These are phyloP conservation scores for Discostella pseudostelligera DNA, from an alignment of 108 stramenopile species.

Conservation along the genomic window DNA sequence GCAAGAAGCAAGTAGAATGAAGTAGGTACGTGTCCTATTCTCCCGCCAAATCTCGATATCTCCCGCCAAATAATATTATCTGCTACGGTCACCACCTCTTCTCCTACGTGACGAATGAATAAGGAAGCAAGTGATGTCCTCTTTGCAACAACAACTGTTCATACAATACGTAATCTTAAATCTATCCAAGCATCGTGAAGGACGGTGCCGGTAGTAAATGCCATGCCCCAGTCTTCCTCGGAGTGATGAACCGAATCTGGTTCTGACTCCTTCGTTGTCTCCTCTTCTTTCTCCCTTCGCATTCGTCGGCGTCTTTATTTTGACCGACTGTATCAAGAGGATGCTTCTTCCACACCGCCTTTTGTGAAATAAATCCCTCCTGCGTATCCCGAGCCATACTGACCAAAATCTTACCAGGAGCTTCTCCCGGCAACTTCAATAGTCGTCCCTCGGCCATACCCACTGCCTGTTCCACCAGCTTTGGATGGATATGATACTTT, in stretches of 20 bases:
- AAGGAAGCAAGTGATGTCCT: too few species aligned
- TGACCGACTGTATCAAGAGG: conserved; percentile 40
- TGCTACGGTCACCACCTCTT: too few species aligned
- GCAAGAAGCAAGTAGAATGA: too few species aligned
- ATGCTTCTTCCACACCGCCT: conserved; percentile 54
- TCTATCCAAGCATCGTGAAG: conserved; percentile 34
- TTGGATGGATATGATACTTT: conserved; percentile 68
- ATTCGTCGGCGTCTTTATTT: conserved; percentile 16
- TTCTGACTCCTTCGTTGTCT: conserved; percentile 26
- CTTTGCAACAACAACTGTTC: too few species aligned
- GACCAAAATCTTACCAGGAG: conserved; percentile 49
- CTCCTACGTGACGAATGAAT: too few species aligned
- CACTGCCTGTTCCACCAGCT: conserved; percentile 53
- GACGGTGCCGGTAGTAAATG: conserved; percentile 37
- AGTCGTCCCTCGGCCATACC: conserved; percentile 55
- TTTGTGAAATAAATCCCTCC: conserved; percentile 60
- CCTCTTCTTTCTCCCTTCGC: conserved; percentile 17
- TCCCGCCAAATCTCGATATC: too few species aligned
- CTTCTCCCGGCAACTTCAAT: conserved; percentile 72
- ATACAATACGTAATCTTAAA: background rate
- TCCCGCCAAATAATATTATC: too few species aligned
- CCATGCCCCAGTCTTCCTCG: conserved; percentile 44
- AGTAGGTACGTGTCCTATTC: too few species aligned
- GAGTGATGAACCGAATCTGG: conserved; percentile 64
- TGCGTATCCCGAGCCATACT: conserved; percentile 45